Conservation (phyloP, 2,329 filamentous ascomycete species). For the Colletotrichum sp. region DNA sequence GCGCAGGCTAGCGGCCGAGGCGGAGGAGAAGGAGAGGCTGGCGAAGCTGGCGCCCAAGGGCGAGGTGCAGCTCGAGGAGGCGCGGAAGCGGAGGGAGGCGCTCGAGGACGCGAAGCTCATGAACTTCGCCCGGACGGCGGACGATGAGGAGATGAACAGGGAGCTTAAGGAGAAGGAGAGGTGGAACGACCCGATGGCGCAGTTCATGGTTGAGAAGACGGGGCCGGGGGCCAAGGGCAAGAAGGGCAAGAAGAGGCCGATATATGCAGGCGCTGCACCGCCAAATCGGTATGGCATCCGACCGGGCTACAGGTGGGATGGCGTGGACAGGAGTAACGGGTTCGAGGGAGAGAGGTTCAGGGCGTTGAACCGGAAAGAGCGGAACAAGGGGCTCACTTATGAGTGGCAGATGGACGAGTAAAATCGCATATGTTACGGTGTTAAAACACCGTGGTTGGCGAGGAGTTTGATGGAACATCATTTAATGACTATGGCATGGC, state of each 20-base stretch:
- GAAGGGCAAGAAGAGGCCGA: slow-evolving; percentile 54
- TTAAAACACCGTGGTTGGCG: not conserved
- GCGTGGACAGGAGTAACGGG: slow-evolving; percentile 90
- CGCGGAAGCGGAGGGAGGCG: slow-evolving; percentile 66
- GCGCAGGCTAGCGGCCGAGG: slow-evolving; percentile 66
- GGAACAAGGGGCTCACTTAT: slow-evolving; percentile 83
- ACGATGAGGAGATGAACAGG: slow-evolving; percentile 85
- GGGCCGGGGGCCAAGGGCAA: slow-evolving; percentile 28
- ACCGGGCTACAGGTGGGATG: slow-evolving; percentile 95
- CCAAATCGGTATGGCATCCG: slow-evolving; percentile 95
- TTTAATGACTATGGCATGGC: not conserved
- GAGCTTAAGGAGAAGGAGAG: slow-evolving; percentile 77
- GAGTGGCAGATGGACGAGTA: slow-evolving; percentile 97
- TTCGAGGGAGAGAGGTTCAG: slow-evolving; percentile 95
- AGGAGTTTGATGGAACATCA: not conserved
- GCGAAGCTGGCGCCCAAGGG: slow-evolving; percentile 78
- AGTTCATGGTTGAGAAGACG: slow-evolving; percentile 69
- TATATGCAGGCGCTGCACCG: slow-evolving; percentile 80
- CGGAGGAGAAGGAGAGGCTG: slow-evolving; percentile 71
- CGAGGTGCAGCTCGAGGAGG: slow-evolving; percentile 79
- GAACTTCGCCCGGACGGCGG: slow-evolving; percentile 78
- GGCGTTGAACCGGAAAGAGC: slow-evolving; percentile 77
- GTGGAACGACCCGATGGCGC: slow-evolving; percentile 94
- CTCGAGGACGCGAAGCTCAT: slow-evolving; percentile 84
- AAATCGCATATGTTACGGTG: not conserved